Base-by-base conservation (phyloP, 139 green algal species). In the Penium margaritaceum region DNA sequence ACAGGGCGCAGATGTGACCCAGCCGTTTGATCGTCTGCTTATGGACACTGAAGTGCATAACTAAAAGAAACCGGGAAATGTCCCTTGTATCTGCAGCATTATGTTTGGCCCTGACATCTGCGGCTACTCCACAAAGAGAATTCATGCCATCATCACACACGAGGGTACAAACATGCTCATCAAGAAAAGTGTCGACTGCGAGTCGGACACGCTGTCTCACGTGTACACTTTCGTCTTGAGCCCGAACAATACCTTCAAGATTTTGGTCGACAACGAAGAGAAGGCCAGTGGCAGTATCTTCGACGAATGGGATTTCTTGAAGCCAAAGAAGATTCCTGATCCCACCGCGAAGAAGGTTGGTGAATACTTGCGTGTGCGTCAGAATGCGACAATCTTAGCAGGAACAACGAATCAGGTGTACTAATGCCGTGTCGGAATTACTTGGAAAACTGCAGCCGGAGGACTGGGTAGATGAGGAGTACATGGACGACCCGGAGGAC, bases 61-160 rank as follows among this genome's bases (percentile, higher is more conserved):
- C 7, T 51, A 12, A 51, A 83, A 55, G 90, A 38, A 38, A 69
- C 15, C 9, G 12, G 7, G 12, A 37, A 7, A 7, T 35, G 2
- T 6, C n/a, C 37, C 44, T 27, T 72, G 1, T 72, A 0, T 33
- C 14, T 97, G 95, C 90, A 90, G 85, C 43, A 86, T 98, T 81
- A 98, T 98, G 94, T 98, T 98, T 80, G 94, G 94, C 39, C 92
- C 94, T 3, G 94, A 98, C 81, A 96, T 97, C 79, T 98, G 94
- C 81, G 94, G 94, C 58, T 57, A 70, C 47, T 60, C 65, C 5
- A 85, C 71, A 24, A 88, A 83, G 74, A 68, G 74, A 34, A 73
- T 87, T 17, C 83, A 88, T 54, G 78, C 78, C 83, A 90, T 90
- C 73, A 83, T 88, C 91, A 96, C 85, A n/a, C 95, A 32, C 58